Evolutionary conservation across 140 eudicot genomes (phyloP).

Genomic region (Anethum foeniculum): DNA sequence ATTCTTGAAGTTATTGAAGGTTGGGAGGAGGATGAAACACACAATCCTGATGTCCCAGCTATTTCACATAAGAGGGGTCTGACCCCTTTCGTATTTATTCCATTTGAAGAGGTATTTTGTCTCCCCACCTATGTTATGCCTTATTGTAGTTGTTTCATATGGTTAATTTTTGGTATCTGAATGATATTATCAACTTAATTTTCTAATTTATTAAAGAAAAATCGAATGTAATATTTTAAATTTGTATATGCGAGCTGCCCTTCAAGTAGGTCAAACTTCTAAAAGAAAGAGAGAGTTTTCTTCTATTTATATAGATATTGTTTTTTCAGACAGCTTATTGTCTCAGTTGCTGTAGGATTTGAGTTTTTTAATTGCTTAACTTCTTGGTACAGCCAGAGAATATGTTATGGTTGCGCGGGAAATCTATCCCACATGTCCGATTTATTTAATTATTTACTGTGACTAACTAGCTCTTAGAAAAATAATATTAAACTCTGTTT

Average conservation of each 20-base stretch:
- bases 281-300: neutral
- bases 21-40: constrained; percentile 95
- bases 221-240: too few species aligned
- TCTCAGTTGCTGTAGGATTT: neutral
- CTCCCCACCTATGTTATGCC: neutral
- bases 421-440: neutral
- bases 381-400: neutral
- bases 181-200: neutral
- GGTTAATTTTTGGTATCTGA: constrained; percentile 3
- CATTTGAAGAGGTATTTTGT: constrained; percentile 74
- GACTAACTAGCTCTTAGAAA: neutral
- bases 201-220: neutral
- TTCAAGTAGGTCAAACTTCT: neutral
- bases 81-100: constrained; percentile 87
- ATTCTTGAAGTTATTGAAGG: constrained; percentile 84
- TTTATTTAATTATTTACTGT: neutral
- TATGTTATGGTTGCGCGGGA: neutral
- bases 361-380: neutral
- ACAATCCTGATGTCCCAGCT: constrained; percentile 95
- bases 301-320: neutral
- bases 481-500: neutral
- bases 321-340: neutral
- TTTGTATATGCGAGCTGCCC: too few species aligned
- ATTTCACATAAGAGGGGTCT: constrained; percentile 87
- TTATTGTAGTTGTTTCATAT: neutral